Conservation (phyloP, 192 early-diverging fungal species). For the Mortierella hygrophila region DNA sequence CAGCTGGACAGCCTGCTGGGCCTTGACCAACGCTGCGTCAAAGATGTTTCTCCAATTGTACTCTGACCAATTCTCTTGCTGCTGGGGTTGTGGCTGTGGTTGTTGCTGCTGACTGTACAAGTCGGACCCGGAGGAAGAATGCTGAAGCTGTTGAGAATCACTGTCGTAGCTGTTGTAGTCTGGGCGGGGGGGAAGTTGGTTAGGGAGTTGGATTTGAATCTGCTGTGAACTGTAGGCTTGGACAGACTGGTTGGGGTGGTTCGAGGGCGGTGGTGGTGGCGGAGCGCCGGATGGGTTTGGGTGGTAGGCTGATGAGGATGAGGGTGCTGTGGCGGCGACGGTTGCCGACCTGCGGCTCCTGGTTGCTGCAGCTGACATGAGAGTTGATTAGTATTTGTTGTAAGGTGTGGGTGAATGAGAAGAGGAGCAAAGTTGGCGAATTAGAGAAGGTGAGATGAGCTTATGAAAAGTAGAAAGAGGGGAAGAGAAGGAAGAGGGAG, state of each 20-base stretch:
- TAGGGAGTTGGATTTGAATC: not conserved
- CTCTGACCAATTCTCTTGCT: conserved; percentile 21
- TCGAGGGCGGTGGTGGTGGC: conserved; percentile 9
- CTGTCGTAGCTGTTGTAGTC: not conserved
- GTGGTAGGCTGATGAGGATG: not conserved
- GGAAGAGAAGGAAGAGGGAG: conserved; percentile 1
- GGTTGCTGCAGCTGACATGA: conserved; percentile 10
- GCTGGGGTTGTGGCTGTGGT: not conserved
- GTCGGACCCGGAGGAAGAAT: not conserved
- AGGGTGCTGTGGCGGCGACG: not conserved
- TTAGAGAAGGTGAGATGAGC: not conserved
- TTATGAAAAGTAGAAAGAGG: not conserved
- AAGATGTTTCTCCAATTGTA: conserved; percentile 39
- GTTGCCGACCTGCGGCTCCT: conserved; percentile 20
- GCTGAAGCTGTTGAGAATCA: not conserved
- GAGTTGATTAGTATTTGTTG: not conserved
- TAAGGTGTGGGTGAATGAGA: too few species aligned
- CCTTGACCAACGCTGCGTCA: conserved; percentile 48
- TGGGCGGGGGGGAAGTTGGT: not conserved
- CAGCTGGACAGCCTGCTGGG: conserved; percentile 52
- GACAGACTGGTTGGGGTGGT: conserved; percentile 18
- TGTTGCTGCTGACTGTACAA: not conserved
- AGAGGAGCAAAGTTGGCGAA: not conserved
- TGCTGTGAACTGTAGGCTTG: not conserved
- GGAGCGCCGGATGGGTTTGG: not conserved